Evolutionary conservation across 225 moss, liverwort and hornwort genomes (phyloP), one percentile per base, ranked within the genome.

Genomic region (Anthoceros angustus): DNA sequence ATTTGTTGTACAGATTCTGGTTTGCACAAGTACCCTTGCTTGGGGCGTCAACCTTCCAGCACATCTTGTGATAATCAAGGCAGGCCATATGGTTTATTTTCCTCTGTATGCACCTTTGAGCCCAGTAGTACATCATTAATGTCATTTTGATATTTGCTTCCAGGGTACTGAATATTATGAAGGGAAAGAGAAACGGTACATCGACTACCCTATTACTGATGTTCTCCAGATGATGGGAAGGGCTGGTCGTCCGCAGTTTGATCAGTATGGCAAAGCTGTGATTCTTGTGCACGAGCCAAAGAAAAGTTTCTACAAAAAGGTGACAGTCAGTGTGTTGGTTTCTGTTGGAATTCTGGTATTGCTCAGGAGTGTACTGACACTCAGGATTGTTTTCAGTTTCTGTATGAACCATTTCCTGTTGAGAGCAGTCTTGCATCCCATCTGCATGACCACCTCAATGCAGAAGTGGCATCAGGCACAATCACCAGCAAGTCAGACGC

Each of bases 191-290:
- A 98, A 98, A 70, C 80, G 92, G 64, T 92, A 98, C 66, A 70
- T 98, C 64, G 98, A 98, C 76, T 92, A 92, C 43, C 92, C 98
- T 40, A 98, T 98, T 70, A 98, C 98, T 48, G 98, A 98, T 77
- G 92, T 98, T 71, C 81, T 98, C 46, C 98, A 98, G 72, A 98
- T 98, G 98, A 98, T 98, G 98, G 98, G 98, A 42, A 80, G 98
- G 74, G 98, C 98, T 41, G 98, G 98, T 77, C 86, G 98, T 66
- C 98, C 98, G 63, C 98, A 98, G 72, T 98, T 46, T 71, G 98
- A 98, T 76, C 88, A 89, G 72, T 82, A 98, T 76, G 98, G 98
- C 21, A 92, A 91, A 77, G 98, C 98, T n/a, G 81, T 98, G 38
- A 98, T 98, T 61, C 83, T 98, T 68, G 98, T 98, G 43, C 86